Evolutionary conservation across 2,329 filamentous ascomycete genomes (phyloP).

Genomic region (Colletotrichum sp.): DNA sequence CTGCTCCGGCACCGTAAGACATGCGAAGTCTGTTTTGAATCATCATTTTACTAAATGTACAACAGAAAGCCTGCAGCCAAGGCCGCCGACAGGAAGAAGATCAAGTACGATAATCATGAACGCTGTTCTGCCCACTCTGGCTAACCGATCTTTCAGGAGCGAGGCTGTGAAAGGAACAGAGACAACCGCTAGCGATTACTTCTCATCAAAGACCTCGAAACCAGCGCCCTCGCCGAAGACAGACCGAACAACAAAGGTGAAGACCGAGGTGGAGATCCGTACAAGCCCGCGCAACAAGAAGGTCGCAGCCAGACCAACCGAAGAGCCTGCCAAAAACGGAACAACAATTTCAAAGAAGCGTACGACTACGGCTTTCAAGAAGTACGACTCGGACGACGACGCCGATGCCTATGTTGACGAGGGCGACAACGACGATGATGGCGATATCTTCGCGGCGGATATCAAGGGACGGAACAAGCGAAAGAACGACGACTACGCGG

Average conservation of each 20-base stretch:
- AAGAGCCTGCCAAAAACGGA: slow-evolving; percentile 30
- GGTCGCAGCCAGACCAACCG: slow-evolving; percentile 32
- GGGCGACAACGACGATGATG: slow-evolving; percentile 73
- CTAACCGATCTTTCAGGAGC: slow-evolving; percentile 32
- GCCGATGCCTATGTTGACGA: slow-evolving; percentile 68
- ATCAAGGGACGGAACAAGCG: slow-evolving; percentile 69
- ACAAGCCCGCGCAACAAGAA: slow-evolving; percentile 57
- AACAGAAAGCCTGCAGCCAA: slow-evolving; percentile 33
- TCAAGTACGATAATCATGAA: slow-evolving; percentile 43
- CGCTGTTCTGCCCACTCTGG: not conserved
- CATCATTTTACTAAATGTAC: not conserved
- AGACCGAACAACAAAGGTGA: slow-evolving; percentile 40
- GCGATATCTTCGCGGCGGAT: slow-evolving; percentile 84
- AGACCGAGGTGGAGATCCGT: slow-evolving; percentile 51
- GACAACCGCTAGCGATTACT: slow-evolving; percentile 64
- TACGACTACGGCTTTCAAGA: slow-evolving; percentile 43
- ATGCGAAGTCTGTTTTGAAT: too few species aligned
- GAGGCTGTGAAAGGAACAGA: slow-evolving; percentile 52
- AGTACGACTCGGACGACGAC: slow-evolving; percentile 52
- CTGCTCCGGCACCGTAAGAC: slow-evolving; percentile 24
- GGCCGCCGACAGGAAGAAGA: slow-evolving; percentile 59
- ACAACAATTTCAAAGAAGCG: slow-evolving; percentile 43
- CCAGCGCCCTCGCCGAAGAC: slow-evolving; percentile 45
- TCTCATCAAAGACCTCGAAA: slow-evolving; percentile 48
- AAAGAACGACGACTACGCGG: slow-evolving; percentile 77